A percentile compares a stretch with the other conserved stretches of the same genome.
These are phyloP conservation scores for Lasiosphaeriaceae sp. DNA, from an alignment of 495 filamentous ascomycete species.

Conservation along the genomic window DNA sequence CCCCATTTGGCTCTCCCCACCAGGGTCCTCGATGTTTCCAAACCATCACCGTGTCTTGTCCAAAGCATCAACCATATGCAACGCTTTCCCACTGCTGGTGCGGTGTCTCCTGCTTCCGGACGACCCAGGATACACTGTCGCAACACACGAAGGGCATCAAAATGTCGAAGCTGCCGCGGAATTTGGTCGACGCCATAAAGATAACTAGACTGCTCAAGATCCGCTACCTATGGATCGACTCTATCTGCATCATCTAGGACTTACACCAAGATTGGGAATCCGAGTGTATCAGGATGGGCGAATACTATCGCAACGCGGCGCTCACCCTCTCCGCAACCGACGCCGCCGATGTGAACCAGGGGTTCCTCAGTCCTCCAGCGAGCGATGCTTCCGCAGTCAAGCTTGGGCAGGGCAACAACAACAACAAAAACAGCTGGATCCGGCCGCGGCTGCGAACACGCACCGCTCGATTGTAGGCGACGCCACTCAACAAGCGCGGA, in stretches of 20 bases:
- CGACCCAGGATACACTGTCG: not conserved
- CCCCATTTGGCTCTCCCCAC: no score
- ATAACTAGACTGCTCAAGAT: not conserved
- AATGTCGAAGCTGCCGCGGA: not conserved
- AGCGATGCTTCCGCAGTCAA: not conserved
- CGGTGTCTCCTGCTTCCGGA: not conserved
- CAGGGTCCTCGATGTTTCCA: no score
- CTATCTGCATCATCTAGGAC: slow-evolving; percentile 1
- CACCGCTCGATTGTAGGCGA: not conserved
- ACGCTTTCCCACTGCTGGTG: not conserved
- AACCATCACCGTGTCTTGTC: no score
- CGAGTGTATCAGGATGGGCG: not conserved
- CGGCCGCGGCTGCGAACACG: not conserved
- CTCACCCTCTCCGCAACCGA: not conserved
- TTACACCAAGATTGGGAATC: not conserved
- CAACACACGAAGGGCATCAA: not conserved
- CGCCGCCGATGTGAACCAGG: not conserved
- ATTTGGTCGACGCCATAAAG: not conserved
- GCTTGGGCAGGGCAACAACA: not conserved
- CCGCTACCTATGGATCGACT: slow-evolving; percentile 3
- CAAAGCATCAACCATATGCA: no score
- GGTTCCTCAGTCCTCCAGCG: not conserved
- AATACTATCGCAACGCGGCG: not conserved
- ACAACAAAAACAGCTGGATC: not conserved
- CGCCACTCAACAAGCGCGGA: not conserved